phyloP scores from a whole-genome alignment of 768 basidiomycete species.

The Udeniomyces megalosporus region DNA sequence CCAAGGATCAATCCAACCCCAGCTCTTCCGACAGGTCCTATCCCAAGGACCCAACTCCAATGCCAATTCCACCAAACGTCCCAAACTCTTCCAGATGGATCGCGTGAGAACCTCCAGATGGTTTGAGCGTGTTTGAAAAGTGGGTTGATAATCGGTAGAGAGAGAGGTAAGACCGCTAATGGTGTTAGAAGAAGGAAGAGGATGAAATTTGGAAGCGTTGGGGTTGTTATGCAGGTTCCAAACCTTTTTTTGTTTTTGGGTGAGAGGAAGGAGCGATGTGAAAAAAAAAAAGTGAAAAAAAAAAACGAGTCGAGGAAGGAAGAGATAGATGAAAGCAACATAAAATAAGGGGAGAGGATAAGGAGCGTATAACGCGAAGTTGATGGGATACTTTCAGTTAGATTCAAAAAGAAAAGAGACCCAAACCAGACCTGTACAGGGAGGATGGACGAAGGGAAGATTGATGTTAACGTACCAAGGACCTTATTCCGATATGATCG shows the following conservation, averaged over 20 bases:
- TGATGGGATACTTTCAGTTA: too few relatives aligned
- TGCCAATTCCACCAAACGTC: neutral
- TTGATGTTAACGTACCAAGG: too few relatives aligned
- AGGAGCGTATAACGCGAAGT: too few relatives aligned
- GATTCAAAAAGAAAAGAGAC: too few relatives aligned
- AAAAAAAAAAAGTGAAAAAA: slow-evolving; percentile 20
- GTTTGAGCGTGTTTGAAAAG: neutral
- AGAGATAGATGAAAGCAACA: neutral
- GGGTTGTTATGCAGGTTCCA: slow-evolving; percentile 29
- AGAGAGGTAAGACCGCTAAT: slow-evolving; percentile 18
- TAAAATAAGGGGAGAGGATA: neutral
- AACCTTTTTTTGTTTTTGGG: too few relatives aligned
- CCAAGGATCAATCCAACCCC: neutral
- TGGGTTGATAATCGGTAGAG: neutral
- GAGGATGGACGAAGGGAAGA: too few relatives aligned
- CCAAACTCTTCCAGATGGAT: neutral
- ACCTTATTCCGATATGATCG: too few relatives aligned
- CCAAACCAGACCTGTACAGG: too few relatives aligned
- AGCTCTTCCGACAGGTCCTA: neutral
- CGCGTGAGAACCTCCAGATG: neutral
- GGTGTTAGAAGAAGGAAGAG: slow-evolving; percentile 23
- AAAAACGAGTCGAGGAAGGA: neutral
- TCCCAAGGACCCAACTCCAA: slow-evolving; percentile 2
- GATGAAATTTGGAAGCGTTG: slow-evolving; percentile 24
- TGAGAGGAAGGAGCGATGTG: too few relatives aligned